Evolutionary conservation across 306 rosid genomes (phyloP).

Genomic region (Albizia julibrissin): DNA sequence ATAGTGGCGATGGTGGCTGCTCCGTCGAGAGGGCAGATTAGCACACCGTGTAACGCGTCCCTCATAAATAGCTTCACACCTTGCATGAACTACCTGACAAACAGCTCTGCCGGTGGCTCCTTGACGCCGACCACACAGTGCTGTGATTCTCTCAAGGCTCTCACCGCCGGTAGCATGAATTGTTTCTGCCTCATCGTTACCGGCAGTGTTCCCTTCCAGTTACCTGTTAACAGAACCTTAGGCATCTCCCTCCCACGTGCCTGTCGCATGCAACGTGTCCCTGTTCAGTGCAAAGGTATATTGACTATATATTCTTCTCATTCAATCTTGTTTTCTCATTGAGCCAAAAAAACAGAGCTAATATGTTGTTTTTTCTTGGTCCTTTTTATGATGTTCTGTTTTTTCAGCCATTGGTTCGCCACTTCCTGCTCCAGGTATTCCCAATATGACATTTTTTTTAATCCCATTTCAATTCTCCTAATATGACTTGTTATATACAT

Average conservation of each 20-base stretch:
- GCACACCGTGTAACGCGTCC: conserved; percentile 61
- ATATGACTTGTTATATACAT: neutral
- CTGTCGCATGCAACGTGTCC: conserved; percentile 76
- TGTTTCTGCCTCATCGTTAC: conserved; percentile 74
- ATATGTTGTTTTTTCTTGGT: neutral
- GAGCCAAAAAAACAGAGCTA: neutral
- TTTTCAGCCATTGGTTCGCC: conserved; percentile 63
- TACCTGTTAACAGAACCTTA: conserved; percentile 76
- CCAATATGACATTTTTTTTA: neutral
- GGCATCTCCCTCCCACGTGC: conserved; percentile 95
- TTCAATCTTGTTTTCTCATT: neutral
- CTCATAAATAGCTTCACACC: conserved; percentile 52
- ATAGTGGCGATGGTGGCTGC: conserved; percentile 34
- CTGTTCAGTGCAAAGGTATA: conserved; percentile 75
- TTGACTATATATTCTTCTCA: neutral
- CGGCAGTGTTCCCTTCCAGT: conserved; percentile 59
- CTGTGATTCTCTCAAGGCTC: conserved; percentile 63
- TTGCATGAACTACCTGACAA: conserved; percentile 66
- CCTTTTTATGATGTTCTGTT: neutral
- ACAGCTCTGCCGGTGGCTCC: conserved; percentile 61
- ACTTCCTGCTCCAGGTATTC: conserved; percentile 84
- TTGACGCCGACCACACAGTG: conserved; percentile 61
- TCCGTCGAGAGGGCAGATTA: conserved; percentile 51
- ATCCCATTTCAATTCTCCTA: neutral
- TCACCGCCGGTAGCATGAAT: conserved; percentile 59